These are phyloP conservation scores for Trichoderma sp. DNA, from an alignment of 2,329 filamentous ascomycete species.

Conservation along the genomic window DNA sequence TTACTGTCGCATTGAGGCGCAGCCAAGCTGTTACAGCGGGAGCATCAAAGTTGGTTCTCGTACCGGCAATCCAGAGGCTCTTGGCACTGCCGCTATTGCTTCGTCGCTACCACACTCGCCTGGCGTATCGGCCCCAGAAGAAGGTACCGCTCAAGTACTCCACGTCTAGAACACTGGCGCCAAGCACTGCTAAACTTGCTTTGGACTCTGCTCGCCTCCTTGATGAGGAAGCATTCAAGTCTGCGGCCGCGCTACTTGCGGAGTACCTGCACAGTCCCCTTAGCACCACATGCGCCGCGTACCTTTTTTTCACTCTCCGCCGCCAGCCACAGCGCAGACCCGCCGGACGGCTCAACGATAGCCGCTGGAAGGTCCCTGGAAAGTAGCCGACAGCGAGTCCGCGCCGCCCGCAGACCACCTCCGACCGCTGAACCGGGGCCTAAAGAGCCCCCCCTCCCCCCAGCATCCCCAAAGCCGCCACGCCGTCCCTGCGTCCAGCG, in stretches of 20 bases:
- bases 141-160: slow-evolving; percentile 19
- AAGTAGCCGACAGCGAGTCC: not conserved
- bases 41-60: too few species aligned
- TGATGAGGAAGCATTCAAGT: not conserved
- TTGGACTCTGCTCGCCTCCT: too few species aligned
- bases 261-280: not conserved
- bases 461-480: slow-evolving; percentile 20
- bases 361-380: slow-evolving; percentile 4
- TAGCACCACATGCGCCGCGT: not conserved
- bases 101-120: not conserved
- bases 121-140: slow-evolving; percentile 1
- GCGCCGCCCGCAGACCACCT: not conserved
- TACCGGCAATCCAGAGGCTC: not conserved
- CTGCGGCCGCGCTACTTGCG: not conserved
- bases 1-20: slow-evolving; percentile 20
- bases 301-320: not conserved
- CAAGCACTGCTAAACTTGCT: not conserved
- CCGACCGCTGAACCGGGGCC: not conserved
- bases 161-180: not conserved
- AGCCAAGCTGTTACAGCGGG: not conserved
- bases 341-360: not conserved
- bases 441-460: not conserved
- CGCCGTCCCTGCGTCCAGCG: slow-evolving; percentile 27
- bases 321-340: not conserved
- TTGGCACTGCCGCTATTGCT: not conserved